Evolutionary conservation across 73 alveolate species (phyloP), one percentile per base, ranked within the genome.

Genomic region (Durusdinium trenchii): DNA sequence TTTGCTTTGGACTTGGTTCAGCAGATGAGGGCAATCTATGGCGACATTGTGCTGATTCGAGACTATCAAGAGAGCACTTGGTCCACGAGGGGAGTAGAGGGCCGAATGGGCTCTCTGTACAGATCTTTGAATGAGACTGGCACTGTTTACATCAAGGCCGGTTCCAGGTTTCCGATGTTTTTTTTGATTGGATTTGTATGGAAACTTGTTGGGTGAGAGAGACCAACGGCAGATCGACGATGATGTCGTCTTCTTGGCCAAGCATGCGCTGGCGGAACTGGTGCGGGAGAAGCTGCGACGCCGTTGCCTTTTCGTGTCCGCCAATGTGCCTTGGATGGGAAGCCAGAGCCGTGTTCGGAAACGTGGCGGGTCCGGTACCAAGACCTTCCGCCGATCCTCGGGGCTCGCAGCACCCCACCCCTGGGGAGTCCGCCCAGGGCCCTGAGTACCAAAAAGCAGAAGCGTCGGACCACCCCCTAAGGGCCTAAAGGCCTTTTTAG

Each of bases 281-380:
- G 91, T 45, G 64, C 67, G 91, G 7, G 91, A 81, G 91, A 81
- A 81, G 64, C 64, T 81, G 64, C 91, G 91, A 28, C 91, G 69
- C 60, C 60, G 91, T 28, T 81, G 91, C 64, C 47, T 81, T 48
- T 81, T 81, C 30, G 91, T 81, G 45, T 81, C 91, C 14, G 91
- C 91, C 67, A 81, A 81, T 81, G 91, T 36, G 46, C 42, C 64
- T 46, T 48, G 9, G 69, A 60, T 45, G 91, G 67, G 26, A 23
- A 30, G 47, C 32, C 61, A 60, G 9, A 38, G 64, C 18, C 57
- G 42, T 42, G 61, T 78, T 60, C 30, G 73, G 73, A 1, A 2
- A 60, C n/a, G 73, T n/a, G n/a, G n/a, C n/a, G n/a, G n/a, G n/a
- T n/a, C n/a, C n/a, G n/a, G n/a, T n/a, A n/a, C n/a, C n/a, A n/a